phyloP scores from a whole-genome alignment of 2,329 filamentous ascomycete species.

The Aspergillus pseudoglaucus region DNA sequence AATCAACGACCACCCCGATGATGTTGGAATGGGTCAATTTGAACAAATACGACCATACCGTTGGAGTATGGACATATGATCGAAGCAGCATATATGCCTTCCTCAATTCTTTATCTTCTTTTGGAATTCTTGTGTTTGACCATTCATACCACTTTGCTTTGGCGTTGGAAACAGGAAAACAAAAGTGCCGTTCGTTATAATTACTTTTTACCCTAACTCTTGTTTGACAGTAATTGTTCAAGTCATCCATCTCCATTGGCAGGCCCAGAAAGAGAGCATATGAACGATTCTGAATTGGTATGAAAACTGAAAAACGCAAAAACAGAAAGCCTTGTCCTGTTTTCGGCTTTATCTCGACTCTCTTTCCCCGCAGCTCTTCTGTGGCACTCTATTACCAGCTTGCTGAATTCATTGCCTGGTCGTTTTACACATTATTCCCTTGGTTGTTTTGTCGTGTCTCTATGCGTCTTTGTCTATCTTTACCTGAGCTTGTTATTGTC shows the following conservation, averaged over 20 bases:
- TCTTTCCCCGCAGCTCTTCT: neutral
- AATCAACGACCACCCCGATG: conserved; percentile 26
- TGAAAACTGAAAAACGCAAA: too few relatives aligned
- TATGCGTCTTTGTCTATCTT: neutral
- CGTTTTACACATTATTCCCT: neutral
- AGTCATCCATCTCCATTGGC: neutral
- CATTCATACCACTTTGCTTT: neutral
- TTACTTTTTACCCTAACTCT: neutral
- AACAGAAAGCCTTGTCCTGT: too few relatives aligned
- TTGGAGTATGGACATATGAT: conserved; percentile 41
- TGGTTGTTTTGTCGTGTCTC: neutral
- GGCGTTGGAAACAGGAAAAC: conserved; percentile 1
- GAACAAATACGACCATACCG: conserved; percentile 33
- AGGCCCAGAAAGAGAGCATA: neutral
- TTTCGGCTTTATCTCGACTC: neutral
- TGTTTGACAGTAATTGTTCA: neutral
- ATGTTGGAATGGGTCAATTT: conserved; percentile 25
- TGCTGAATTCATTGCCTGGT: neutral
- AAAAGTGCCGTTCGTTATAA: neutral
- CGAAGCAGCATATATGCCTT: neutral
- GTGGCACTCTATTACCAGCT: neutral
- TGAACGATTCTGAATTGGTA: neutral
- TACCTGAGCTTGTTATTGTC: neutral
- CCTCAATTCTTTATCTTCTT: neutral
- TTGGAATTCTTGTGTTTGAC: conserved; percentile 1